A percentile compares a stretch with the other conserved stretches of the same genome.
Evolutionary conservation across 495 filamentous ascomycete genomes (phyloP).

Genomic region (Xylaria intraflava): DNA sequence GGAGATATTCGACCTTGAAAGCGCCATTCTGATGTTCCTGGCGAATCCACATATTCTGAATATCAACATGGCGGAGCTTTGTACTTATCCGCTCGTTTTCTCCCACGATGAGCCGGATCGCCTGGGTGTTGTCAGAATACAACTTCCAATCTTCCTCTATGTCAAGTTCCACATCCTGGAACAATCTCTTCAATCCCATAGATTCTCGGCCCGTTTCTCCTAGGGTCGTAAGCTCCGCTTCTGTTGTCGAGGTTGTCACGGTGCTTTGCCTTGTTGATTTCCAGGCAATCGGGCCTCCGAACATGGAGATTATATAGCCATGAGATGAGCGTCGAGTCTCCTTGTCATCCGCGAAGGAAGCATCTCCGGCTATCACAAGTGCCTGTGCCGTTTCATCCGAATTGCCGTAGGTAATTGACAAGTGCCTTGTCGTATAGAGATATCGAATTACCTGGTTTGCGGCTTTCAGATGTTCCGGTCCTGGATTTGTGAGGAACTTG

Average conservation of each 20-base stretch:
- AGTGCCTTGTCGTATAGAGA: background rate
- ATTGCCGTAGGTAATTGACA: background rate
- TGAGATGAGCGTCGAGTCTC: background rate
- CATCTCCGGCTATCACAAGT: background rate
- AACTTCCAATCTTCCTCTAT: background rate
- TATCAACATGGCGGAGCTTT: background rate
- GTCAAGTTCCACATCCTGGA: background rate
- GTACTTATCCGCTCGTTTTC: background rate
- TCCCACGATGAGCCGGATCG: background rate
- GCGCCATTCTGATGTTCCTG: background rate
- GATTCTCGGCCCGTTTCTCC: background rate
- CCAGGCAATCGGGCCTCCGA: background rate
- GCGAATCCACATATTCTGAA: background rate
- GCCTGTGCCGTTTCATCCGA: background rate
- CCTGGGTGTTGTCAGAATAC: background rate
- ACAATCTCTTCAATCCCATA: background rate
- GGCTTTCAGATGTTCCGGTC: background rate
- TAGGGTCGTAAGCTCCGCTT: background rate
- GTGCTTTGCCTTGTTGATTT: background rate
- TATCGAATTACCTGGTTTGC: background rate
- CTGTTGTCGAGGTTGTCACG: background rate
- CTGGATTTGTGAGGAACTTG: background rate
- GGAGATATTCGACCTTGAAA: background rate
- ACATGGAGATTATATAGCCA: background rate
- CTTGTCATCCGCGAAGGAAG: background rate